Base-by-base conservation (phyloP, 768 basidiomycete species). In the Lactarius sanguifluus region DNA sequence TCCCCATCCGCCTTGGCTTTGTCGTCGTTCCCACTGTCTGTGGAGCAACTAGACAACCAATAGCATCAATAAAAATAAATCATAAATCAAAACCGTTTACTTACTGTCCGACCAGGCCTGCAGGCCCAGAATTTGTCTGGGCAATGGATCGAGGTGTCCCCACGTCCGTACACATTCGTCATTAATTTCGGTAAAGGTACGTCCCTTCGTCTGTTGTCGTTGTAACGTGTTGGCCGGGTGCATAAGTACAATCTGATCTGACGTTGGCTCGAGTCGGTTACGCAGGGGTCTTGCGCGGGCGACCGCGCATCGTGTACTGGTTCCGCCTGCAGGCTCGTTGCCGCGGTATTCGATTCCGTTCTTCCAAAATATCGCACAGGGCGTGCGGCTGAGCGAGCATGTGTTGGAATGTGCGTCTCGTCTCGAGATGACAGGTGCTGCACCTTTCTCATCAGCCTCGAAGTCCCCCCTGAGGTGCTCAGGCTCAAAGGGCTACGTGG, bases 281-380 rank as follows among this genome's bases (percentile, higher is more conserved):
- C 92, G 0, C 83, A 83, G 38, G 38, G 89, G 89, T 15, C 80
- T 93, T 4, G 89, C 88, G 3, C 82, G 88, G 18, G 92, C 92
- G 2, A 94, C 92, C 0, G 91, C 89, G 0, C 92, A 94, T 69
- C 85, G 89, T 1, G 92, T 94, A 1, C 76, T 92, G 38, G 90
- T 89, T 0, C 92, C 91, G 1, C 76, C 80, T 2, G 62, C 76
- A 9, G 82, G 70, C 16, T 78, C 80, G 0, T 85, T 84, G 0
- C 85, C 90, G 0, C 86, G 92, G 13, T 93, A 92, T 76, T 92
- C 91, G 0, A 83, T 94, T 0, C 92, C 92, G 0, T 92, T 92
- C 78, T 94, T 94, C 83, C 91, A 93, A 71, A 91, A 86, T 70
- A 92, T 93, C 61, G 78, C 85, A 6, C 77, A 89, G 52, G 77